These are phyloP conservation scores for Aciculoconidium aculeatum DNA, from an alignment of 805 yeast genomes.

Conservation along the genomic window DNA sequence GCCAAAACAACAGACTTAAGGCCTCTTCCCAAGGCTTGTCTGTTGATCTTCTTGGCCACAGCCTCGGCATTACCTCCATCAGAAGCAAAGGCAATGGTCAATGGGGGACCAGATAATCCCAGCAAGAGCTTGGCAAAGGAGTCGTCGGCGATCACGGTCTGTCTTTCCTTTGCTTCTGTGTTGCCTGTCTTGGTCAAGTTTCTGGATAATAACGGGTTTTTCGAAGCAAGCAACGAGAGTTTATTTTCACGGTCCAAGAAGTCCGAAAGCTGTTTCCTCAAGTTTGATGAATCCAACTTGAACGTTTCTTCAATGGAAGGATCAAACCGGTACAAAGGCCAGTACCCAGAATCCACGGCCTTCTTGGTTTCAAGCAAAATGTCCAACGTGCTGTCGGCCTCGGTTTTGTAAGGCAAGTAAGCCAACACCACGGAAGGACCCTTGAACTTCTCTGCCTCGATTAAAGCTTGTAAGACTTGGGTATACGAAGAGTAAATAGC, in stretches of 20 bases:
- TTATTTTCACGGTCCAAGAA: conserved; percentile 89
- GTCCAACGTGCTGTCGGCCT: conserved; percentile 61
- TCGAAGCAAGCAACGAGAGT: conserved; percentile 66
- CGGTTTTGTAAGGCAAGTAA: conserved; percentile 70
- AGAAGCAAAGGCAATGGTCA: conserved; percentile 80
- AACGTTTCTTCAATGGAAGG: conserved; percentile 63
- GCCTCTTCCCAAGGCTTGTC: conserved; percentile 78
- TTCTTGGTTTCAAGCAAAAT: conserved; percentile 80
- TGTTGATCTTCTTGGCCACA: conserved; percentile 70
- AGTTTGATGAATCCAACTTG: conserved; percentile 77
- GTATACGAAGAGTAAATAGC: conserved; percentile 93
- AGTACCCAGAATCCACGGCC: conserved; percentile 91
- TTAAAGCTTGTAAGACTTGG: conserved; percentile 79
- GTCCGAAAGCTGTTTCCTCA: conserved; percentile 67
- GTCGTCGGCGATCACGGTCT: conserved; percentile 62
- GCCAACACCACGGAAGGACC: conserved; percentile 94
- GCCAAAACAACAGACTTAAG: conserved; percentile 59
- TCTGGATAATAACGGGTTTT: conserved; percentile 71
- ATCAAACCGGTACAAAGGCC: conserved; percentile 90
- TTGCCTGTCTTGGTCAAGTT: conserved; percentile 61
- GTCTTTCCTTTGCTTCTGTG: conserved; percentile 50
- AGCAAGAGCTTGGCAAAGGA: conserved; percentile 75
- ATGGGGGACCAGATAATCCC: conserved; percentile 88
- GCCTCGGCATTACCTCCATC: conserved; percentile 88
- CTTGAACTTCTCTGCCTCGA: conserved; percentile 82